phyloP scores from a whole-genome alignment of 768 basidiomycete genomes.

The Crassisporium funariophilum region DNA sequence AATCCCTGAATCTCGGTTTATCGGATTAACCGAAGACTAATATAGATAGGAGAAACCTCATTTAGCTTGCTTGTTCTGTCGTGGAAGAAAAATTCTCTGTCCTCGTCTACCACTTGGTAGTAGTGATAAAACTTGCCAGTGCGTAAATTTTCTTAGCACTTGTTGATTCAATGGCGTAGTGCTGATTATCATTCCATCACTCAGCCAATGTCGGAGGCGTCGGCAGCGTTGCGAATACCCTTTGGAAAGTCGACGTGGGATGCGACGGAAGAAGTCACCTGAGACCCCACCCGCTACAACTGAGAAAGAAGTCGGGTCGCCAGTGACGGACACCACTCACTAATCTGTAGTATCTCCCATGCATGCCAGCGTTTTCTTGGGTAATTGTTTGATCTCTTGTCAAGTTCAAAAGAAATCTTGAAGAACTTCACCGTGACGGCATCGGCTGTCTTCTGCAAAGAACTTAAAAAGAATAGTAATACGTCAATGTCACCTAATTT shows the following conservation, averaged over 20 bases:
- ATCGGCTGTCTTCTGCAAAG: neutral
- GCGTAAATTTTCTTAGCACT: conserved; percentile 32
- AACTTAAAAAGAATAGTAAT: conserved; percentile 3
- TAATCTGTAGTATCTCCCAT: conserved; percentile 2
- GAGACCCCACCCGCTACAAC: conserved; percentile 10
- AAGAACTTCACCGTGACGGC: neutral
- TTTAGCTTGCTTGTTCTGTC: conserved; percentile 65
- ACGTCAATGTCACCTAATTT: too few relatives aligned
- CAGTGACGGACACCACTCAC: conserved; percentile 3
- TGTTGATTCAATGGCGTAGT: neutral
- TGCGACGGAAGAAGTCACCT: conserved; percentile 51
- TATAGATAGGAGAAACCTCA: conserved; percentile 61
- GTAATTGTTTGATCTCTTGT: too few relatives aligned
- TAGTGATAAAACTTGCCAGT: conserved; percentile 67
- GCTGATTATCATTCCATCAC: conserved; percentile 24
- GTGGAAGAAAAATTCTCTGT: conserved; percentile 71
- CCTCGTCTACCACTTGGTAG: conserved; percentile 57
- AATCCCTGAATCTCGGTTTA: too few relatives aligned
- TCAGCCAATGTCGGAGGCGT: conserved; percentile 75
- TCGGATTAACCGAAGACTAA: too few relatives aligned
- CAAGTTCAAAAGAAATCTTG: too few relatives aligned
- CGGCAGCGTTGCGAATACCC: conserved; percentile 74
- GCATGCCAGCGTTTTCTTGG: too few relatives aligned
- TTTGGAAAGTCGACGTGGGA: conserved; percentile 68
- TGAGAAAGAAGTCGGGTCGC: conserved; percentile 10